Base-by-base conservation (phyloP, 306 rosid genomes). In the Cercis canadensis region DNA sequence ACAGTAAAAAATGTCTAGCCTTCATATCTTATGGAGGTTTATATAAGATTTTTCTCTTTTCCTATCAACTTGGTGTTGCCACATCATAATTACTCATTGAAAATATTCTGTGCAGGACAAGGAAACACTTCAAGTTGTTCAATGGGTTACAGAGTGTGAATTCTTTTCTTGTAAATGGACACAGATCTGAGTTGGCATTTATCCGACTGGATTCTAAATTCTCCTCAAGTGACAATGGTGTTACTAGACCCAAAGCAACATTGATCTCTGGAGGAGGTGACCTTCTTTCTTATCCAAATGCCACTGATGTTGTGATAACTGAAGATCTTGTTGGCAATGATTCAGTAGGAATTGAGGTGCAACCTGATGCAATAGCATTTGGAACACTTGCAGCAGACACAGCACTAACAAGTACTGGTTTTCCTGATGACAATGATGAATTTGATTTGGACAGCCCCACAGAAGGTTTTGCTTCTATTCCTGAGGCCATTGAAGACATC, bases 401-500 rank as follows among this genome's bases (percentile, higher is more conserved):
- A 6, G 82, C 72, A 8, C 57, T 75, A 69, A 60, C 69, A 8
- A 67, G 13, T 55, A 15, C 34, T 70, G 82, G 34, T 67, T 88
- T 90, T 83, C 76, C 89, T 5, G 57, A 24, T 43, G 85, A 77
- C 11, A 66, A 69, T 6, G 62, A 76, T 67, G 92, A 85, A 58
- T 81, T 71, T 76, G 93, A 92, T 76, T 74, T 87, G 79, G 97
- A 89, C 62, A 62, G 31, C 16, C 96, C 97, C 10, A 82, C 93
- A 0, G 62, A 56, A 68, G 96, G 97, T 37, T 92, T 92, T 77
- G 85, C 97, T 81, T 86, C 97, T 37, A 75, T 92, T 34, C 70
- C 90, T 12, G 92, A 92, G 69, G 97, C 97, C 61, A 84, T 92
- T 74, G 87, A 92, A 84, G 97, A 92, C 58, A 87, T 92, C 74